phyloP scores from a whole-genome alignment of 306 rosid species.

The Pueraria montana region DNA sequence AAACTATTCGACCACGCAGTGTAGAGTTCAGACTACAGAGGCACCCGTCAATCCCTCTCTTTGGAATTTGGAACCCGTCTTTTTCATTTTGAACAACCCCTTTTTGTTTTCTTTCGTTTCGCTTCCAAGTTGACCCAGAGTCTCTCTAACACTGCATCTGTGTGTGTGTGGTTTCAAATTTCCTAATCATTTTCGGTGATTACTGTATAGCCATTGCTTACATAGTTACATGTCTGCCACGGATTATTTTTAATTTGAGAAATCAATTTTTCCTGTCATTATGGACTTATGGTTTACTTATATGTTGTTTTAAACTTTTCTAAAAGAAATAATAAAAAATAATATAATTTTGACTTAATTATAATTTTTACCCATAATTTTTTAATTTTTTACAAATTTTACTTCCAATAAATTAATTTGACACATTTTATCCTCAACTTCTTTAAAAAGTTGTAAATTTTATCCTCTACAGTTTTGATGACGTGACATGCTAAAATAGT shows the following conservation, averaged over 20 bases:
- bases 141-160: background rate
- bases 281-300: background rate
- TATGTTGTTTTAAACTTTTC: too few relatives aligned
- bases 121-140: background rate
- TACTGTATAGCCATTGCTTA: conserved; percentile 16
- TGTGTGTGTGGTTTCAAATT: background rate
- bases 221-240: background rate
- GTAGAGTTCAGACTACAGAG: background rate
- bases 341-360: too few relatives aligned
- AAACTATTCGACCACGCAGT: background rate
- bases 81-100: background rate
- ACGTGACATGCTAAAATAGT: too few relatives aligned
- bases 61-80: conserved; percentile 3
- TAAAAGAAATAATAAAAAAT: too few relatives aligned
- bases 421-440: too few relatives aligned
- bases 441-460: too few relatives aligned
- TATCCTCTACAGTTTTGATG: too few relatives aligned
- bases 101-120: background rate
- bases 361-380: too few relatives aligned
- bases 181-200: conserved; percentile 36
- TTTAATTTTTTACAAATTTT: too few relatives aligned
- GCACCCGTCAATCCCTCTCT: background rate
- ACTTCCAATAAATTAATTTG: too few relatives aligned
- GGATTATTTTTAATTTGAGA: background rate
- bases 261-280: background rate